Evolutionary conservation across 2,329 filamentous ascomycete genomes (phyloP), one percentile per base, ranked within the genome.

Genomic region (Trichophyton simii): DNA sequence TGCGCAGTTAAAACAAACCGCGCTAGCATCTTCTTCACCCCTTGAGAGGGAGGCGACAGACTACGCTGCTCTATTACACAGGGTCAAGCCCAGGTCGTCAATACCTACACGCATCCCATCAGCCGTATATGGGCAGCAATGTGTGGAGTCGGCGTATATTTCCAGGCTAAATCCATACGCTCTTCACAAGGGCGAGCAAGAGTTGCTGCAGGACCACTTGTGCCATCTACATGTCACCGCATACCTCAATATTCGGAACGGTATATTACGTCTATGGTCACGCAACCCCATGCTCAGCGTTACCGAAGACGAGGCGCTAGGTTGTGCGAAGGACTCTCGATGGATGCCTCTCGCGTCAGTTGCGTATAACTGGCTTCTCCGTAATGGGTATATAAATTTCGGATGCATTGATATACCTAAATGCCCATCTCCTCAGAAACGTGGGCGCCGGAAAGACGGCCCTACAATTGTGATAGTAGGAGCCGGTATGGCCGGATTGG

Each of bases 181-280:
- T 9, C 77, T 99, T 44, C 91, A 97, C 73, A 81, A 83, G 28
- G 86, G 89, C 64, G 94, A 99, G 73, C 91, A 96, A 71, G 78
- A 82, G 63, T 80, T 96, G 63, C 77, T 99, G 46, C 84, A 89
- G 64, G 81, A 88, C 64, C 86, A 95, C 68, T 84, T 99, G 67
- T 95, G 87, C 70, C 86, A 89, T 68, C 81, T 87, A 36, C 94
- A 99, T 74, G 90, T 96, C 66, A 96, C 92, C 2, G 89, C 90
- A 11, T 99, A 99, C 75, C 79, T 99, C 60, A 97, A 97, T 72
- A 94, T 99, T 64, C 84, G 94, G 67, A 99, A 99, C 72, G 89
- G 90, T 15, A 96, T 99, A 63, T 78, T 99, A 60, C 83, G 94
- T 61, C 76, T 97, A 46, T 99, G 94, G 94, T 82, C 88, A 41